Conservation (phyloP, 495 filamentous ascomycete species). For the Aspergillus taichungensis region DNA sequence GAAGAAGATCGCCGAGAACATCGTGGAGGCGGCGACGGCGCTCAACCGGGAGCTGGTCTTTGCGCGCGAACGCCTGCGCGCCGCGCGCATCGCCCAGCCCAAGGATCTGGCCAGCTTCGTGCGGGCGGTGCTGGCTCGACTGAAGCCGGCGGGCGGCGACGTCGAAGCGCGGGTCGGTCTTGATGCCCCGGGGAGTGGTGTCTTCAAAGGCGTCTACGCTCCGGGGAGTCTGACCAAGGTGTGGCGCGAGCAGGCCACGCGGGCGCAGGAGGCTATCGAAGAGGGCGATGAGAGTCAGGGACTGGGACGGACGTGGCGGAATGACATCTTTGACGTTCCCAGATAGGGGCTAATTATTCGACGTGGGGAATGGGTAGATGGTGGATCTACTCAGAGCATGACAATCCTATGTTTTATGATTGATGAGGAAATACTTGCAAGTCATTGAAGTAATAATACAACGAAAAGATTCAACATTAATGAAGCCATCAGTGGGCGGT, state of each 20-base stretch:
- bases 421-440: no score
- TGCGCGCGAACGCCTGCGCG: constrained; percentile 76
- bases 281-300: constrained; percentile 44
- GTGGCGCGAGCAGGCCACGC: constrained; percentile 70
- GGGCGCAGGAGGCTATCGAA: constrained; percentile 53
- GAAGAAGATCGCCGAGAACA: constrained; percentile 62
- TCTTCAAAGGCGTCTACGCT: constrained; percentile 78
- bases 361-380: no score
- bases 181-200: constrained; percentile 48
- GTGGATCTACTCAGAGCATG: no score
- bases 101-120: constrained; percentile 72
- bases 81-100: constrained; percentile 74
- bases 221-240: constrained; percentile 80
- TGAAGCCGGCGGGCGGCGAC: constrained; percentile 66
- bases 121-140: constrained; percentile 65
- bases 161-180: constrained; percentile 63
- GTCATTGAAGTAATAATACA: no score
- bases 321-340: constrained; percentile 71
- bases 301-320: constrained; percentile 54
- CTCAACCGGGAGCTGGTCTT: constrained; percentile 80
- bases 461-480: no score
- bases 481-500: no score
- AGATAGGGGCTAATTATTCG: background rate
- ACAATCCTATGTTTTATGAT: no score
- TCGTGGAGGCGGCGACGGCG: constrained; percentile 58